phyloP scores from a whole-genome alignment of 1,284 basidiomycete species.

The Apiotrichum porosum region DNA sequence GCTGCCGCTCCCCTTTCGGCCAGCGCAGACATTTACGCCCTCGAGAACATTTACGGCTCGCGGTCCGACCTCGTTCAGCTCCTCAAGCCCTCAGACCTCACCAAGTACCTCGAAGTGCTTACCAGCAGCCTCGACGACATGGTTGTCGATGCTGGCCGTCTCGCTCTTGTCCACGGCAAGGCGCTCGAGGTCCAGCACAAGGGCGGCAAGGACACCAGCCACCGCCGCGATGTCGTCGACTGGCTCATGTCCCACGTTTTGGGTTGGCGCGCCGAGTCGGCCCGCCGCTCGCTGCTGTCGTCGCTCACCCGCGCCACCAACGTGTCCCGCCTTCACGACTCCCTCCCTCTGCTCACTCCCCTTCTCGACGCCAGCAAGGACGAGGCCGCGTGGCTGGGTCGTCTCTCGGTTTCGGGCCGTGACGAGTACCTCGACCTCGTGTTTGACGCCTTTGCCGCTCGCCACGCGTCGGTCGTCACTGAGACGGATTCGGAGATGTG shows the following conservation, averaged over 20 bases:
- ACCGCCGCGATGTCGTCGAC: slow-evolving; percentile 69
- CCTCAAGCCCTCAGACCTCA: slow-evolving; percentile 66
- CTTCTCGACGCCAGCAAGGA: slow-evolving; percentile 28
- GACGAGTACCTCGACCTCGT: slow-evolving; percentile 27
- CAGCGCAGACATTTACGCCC: slow-evolving; percentile 64
- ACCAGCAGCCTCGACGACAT: slow-evolving; percentile 60
- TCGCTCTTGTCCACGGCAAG: slow-evolving; percentile 58
- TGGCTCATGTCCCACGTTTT: slow-evolving; percentile 78
- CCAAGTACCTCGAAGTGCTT: slow-evolving; percentile 61
- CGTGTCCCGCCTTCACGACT: slow-evolving; percentile 57
- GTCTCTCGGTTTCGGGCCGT: slow-evolving; percentile 8
- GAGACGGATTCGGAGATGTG: slow-evolving; percentile 23
- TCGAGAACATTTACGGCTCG: slow-evolving; percentile 74
- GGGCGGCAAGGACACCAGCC: slow-evolving; percentile 59
- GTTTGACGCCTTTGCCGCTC: slow-evolving; percentile 16
- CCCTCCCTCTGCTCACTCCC: slow-evolving; percentile 57
- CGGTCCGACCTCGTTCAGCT: slow-evolving; percentile 68
- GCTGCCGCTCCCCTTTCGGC: slow-evolving; percentile 34
- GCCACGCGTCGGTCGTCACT: slow-evolving; percentile 19
- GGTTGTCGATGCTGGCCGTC: slow-evolving; percentile 61
- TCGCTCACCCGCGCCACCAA: slow-evolving; percentile 61
- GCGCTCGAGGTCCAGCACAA: slow-evolving; percentile 44
- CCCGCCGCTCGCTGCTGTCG: slow-evolving; percentile 59
- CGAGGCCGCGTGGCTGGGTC: slow-evolving; percentile 25
- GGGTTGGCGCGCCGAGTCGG: slow-evolving; percentile 55